Percentiles rank a stretch among this genome's conserved stretches.
Evolutionary conservation across 1,139 yeast species (phyloP).

Genomic region (Yamadazyma mexicana): DNA sequence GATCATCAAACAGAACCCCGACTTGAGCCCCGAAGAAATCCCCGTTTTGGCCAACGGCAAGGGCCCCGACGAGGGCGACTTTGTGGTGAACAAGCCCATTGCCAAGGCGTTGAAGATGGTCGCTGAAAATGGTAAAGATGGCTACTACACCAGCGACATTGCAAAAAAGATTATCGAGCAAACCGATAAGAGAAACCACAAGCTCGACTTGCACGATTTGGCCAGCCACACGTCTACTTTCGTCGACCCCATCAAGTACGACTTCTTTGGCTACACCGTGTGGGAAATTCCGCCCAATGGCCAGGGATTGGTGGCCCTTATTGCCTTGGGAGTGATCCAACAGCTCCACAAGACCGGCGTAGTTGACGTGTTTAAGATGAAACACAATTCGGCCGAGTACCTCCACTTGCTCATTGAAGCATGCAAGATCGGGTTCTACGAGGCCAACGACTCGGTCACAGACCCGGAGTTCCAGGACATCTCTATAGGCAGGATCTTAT

Average conservation of each 20-base stretch:
- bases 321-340: slow-evolving; percentile 67
- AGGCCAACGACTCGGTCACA: slow-evolving; percentile 72
- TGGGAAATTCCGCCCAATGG: slow-evolving; percentile 88
- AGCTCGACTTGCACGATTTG: slow-evolving; percentile 57
- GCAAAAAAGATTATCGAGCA: slow-evolving; percentile 66
- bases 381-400: slow-evolving; percentile 73
- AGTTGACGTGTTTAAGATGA: slow-evolving; percentile 44
- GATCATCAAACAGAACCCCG: slow-evolving; percentile 38
- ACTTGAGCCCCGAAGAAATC: slow-evolving; percentile 25
- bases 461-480: slow-evolving; percentile 53
- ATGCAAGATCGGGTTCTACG: slow-evolving; percentile 73
- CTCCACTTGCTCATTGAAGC: slow-evolving; percentile 68
- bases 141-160: slow-evolving; percentile 66
- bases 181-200: slow-evolving; percentile 54
- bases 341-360: slow-evolving; percentile 49
- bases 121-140: slow-evolving; percentile 59
- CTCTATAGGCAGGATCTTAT: slow-evolving; percentile 36
- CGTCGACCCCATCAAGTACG: slow-evolving; percentile 60
- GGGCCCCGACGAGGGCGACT: slow-evolving; percentile 61
- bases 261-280: slow-evolving; percentile 42
- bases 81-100: slow-evolving; percentile 51
- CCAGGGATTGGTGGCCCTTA: slow-evolving; percentile 71
- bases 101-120: slow-evolving; percentile 56
- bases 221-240: slow-evolving; percentile 52
- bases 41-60: slow-evolving; percentile 31